Conservation (phyloP, 2,329 filamentous ascomycete species). For the Paraphoma chrysanthemicola region DNA sequence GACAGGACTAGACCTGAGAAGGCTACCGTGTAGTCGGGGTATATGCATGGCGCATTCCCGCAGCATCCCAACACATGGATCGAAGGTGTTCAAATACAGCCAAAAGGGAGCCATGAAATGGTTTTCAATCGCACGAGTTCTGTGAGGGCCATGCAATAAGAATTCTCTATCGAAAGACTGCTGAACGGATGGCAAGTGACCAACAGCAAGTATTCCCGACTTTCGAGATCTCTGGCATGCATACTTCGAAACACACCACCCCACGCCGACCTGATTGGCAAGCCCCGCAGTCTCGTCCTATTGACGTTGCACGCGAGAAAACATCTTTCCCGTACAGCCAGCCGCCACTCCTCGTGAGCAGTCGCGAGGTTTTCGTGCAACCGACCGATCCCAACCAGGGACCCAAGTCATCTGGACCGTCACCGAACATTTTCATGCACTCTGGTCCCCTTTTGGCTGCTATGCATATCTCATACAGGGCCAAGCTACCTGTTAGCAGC, state of each 20-base stretch:
- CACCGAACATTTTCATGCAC: background rate
- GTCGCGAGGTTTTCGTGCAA: background rate
- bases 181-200: background rate
- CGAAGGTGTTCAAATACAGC: background rate
- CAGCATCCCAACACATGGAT: background rate
- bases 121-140: too few species aligned
- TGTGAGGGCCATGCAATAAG: background rate
- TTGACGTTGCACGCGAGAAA: slow-evolving; percentile 3
- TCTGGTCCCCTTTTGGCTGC: background rate
- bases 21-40: background rate
- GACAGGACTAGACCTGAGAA: background rate
- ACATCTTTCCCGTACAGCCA: background rate
- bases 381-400: background rate
- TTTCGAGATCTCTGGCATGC: background rate
- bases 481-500: background rate
- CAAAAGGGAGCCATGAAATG: background rate
- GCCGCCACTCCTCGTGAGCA: background rate
- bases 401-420: background rate
- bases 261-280: background rate
- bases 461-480: background rate
- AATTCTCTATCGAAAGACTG: background rate
- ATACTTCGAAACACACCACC: background rate
- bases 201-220: background rate
- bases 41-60: background rate
- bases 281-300: background rate